Conservation (phyloP, 2,329 filamentous ascomycete genomes). For the Proliferodiscus dingleyae region DNA sequence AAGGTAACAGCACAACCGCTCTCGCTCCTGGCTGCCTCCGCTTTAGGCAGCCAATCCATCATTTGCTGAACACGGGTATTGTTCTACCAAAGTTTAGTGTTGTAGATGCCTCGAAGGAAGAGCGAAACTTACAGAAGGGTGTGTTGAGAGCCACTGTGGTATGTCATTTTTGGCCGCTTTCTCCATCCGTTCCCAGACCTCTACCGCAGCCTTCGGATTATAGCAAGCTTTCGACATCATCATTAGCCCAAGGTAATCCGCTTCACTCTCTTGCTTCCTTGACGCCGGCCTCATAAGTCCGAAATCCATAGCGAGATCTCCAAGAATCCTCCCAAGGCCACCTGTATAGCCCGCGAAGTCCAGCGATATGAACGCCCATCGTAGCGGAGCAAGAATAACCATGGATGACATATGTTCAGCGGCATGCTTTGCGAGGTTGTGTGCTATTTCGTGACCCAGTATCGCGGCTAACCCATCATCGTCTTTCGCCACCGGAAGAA, state of each 20-base stretch:
- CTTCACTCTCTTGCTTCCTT: conserved; percentile 69
- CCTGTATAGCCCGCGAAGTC: conserved; percentile 22
- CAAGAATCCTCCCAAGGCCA: conserved; percentile 23
- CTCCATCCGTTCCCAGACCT: conserved; percentile 66
- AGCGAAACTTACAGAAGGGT: conserved; percentile 59
- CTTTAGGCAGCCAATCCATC: conserved; percentile 54
- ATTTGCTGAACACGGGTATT: conserved; percentile 62
- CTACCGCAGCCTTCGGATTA: conserved; percentile 61
- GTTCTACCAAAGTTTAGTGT: conserved; percentile 39
- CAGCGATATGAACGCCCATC: conserved; percentile 34
- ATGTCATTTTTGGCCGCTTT: conserved; percentile 43
- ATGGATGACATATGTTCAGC: conserved; percentile 54
- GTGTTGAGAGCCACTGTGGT: conserved; percentile 71
- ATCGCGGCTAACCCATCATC: conserved; percentile 71
- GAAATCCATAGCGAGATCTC: conserved; percentile 43
- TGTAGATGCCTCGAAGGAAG: background rate
- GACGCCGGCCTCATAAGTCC: conserved; percentile 65
- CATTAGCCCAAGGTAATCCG: conserved; percentile 75
- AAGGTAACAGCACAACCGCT: conserved; percentile 44
- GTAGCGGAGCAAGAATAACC: conserved; percentile 34
- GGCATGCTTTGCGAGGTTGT: conserved; percentile 65
- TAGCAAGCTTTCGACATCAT: conserved; percentile 81
- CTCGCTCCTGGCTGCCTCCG: conserved; percentile 46
- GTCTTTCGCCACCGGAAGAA: conserved; percentile 60
- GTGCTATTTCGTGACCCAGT: conserved; percentile 74